phyloP scores from a whole-genome alignment of 371 early-diverging fungal genomes.

The Mortierella sp. region DNA sequence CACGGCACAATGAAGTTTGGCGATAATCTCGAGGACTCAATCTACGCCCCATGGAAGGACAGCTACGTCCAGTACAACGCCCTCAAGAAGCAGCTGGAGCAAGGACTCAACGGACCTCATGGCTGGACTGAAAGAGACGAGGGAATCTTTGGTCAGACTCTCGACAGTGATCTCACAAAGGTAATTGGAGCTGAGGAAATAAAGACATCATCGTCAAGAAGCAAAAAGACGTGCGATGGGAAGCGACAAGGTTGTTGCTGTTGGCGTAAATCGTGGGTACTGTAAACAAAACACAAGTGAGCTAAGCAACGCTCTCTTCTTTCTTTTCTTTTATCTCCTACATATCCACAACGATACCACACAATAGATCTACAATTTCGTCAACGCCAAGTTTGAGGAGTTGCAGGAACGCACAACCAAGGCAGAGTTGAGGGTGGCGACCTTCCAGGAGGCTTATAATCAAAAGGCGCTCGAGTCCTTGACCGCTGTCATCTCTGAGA shows the following conservation, averaged over 20 bases:
- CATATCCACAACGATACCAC: background rate
- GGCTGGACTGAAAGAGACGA: constrained; percentile 84
- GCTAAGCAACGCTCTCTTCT: background rate
- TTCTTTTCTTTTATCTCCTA: background rate
- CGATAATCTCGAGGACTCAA: constrained; percentile 72
- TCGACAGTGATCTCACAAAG: constrained; percentile 94
- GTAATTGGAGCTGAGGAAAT: constrained; percentile 38
- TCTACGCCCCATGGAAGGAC: constrained; percentile 80
- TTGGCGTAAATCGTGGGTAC: background rate
- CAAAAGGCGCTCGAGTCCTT: constrained; percentile 65
- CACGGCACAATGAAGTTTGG: constrained; percentile 83
- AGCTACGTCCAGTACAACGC: constrained; percentile 88
- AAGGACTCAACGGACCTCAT: constrained; percentile 48
- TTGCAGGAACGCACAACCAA: constrained; percentile 86
- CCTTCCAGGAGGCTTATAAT: constrained; percentile 64
- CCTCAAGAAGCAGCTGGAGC: constrained; percentile 81
- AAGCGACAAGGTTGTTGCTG: background rate
- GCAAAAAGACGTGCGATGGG: too few relatives aligned
- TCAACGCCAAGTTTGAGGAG: constrained; percentile 91
- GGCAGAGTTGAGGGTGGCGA: constrained; percentile 68
- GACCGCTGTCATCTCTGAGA: constrained; percentile 74
- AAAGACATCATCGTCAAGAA: background rate
- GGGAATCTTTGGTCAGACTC: constrained; percentile 85
- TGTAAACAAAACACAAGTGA: background rate
- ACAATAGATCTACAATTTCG: constrained; percentile 79